These are phyloP conservation scores for Ascochyta viciae-villosae DNA, from an alignment of 2,329 filamentous ascomycete species.

Conservation along the genomic window DNA sequence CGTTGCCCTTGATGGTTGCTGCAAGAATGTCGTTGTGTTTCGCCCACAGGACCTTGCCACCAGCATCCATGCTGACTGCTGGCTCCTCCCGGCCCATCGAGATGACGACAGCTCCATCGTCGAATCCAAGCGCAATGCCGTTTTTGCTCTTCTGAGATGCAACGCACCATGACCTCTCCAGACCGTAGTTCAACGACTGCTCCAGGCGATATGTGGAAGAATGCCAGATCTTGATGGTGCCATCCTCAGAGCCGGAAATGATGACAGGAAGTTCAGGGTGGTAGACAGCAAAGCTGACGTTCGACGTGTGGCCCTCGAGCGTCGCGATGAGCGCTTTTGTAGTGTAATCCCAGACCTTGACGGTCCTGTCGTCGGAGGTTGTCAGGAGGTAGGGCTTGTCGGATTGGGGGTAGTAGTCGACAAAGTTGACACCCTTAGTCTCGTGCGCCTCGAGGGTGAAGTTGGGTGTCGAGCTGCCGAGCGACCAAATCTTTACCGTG, in stretches of 20 bases:
- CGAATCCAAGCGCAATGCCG: conserved; percentile 93
- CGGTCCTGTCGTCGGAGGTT: conserved; percentile 93
- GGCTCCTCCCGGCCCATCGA: conserved; percentile 98
- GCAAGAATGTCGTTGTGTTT: conserved; percentile 94
- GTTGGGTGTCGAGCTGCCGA: conserved; percentile 92
- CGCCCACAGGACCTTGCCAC: conserved; percentile 96
- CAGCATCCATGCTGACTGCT: conserved; percentile 95
- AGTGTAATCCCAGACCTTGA: conserved; percentile 99
- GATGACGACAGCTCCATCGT: conserved; percentile 95
- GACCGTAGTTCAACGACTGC: conserved; percentile 92
- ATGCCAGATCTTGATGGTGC: conserved; percentile 98
- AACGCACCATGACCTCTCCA: conserved; percentile 97
- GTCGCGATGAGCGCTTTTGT: conserved; percentile 97
- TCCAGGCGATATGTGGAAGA: conserved; percentile 96
- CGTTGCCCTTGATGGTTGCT: conserved; percentile 91
- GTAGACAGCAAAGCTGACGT: conserved; percentile 97
- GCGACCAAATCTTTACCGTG: conserved; percentile 97
- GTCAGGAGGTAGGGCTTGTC: conserved; percentile 89
- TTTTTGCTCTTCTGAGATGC: conserved; percentile 94
- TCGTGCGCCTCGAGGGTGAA: conserved; percentile 97
- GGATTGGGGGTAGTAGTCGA: conserved; percentile 80
- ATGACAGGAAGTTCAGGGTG: conserved; percentile 97
- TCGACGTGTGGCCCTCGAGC: conserved; percentile 95
- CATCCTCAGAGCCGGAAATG: conserved; percentile 96
- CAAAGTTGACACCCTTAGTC: conserved; percentile 96